Evolutionary conservation across 73 alveolate genomes (phyloP), one percentile per base, ranked within the genome.

Genomic region (Paramecium pentaurelia): DNA sequence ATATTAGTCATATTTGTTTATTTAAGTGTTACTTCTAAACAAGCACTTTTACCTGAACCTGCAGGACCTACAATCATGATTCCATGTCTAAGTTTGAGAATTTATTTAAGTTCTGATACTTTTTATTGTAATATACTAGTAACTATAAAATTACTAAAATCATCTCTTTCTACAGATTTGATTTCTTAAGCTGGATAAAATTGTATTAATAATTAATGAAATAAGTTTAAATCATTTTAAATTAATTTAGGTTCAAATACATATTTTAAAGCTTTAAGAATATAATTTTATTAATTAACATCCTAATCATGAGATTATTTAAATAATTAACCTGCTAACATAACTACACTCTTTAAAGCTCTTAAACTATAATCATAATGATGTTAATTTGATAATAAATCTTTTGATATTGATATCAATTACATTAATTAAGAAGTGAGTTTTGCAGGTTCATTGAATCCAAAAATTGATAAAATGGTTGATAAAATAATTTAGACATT

Each of bases 281-380:
- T 30, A 30, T 71, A 64, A 64, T 64, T 64, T 14, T 16, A 32
- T 34, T 64, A 9, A 64, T 64, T 27, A 7, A 0, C 10, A 6
- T 64, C 22, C 18, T n/a, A 12, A 18, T 54, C 60, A 47, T 47
- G 10, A 27, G 92, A 30, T 30, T 64, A 32, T 75, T 70, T 25
- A 27, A 27, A 92, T 22, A 93, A 71, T 45, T 92, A 71, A 8
- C 68, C 86, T 10, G 86, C 73, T 45, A 92, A 70, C 18, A 92
- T 42, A 0, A 58, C 51, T n/a, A 95, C 96, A 92, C 93, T 58
- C 18, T 92, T 89, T 27, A 93, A 47, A 1, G 96, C 96, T 40
- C 96, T 93, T 95, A 93, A 60, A 42, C 96, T 95, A 58, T 58
- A 93, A 92, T 93, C 96, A 92, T 93, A 93, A 40, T 93, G 96